phyloP scores from a whole-genome alignment of 768 basidiomycete genomes.

The Pholiota conissans region DNA sequence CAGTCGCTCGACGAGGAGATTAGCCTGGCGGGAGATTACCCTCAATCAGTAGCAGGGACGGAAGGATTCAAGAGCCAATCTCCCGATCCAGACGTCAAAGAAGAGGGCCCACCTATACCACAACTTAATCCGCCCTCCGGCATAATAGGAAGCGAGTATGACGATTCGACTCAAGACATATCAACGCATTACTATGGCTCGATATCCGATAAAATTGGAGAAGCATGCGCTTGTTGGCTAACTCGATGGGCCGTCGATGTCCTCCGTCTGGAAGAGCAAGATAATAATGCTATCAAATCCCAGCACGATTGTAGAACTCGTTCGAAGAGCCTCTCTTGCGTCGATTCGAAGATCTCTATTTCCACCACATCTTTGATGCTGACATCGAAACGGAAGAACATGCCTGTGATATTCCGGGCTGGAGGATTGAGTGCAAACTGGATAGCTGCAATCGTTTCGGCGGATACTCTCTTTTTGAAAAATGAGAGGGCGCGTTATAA shows the following conservation, averaged over 20 bases:
- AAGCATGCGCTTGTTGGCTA: constrained; percentile 87
- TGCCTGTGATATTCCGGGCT: constrained; percentile 68
- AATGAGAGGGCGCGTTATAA: constrained; percentile 81
- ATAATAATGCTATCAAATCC: not conserved
- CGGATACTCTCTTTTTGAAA: constrained; percentile 78
- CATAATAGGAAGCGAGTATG: constrained; percentile 16
- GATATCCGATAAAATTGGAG: constrained; percentile 90
- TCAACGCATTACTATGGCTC: constrained; percentile 77
- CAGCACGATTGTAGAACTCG: constrained; percentile 4
- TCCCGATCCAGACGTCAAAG: constrained; percentile 6
- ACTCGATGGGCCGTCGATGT: constrained; percentile 84
- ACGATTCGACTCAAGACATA: constrained; percentile 18
- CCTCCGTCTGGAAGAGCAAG: constrained; percentile 53
- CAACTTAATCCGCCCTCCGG: constrained; percentile 12
- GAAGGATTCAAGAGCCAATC: constrained; percentile 18
- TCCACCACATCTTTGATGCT: not conserved
- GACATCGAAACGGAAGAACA: not conserved
- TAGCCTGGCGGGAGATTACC: not conserved
- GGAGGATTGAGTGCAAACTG: constrained; percentile 74
- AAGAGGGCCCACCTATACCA: not conserved
- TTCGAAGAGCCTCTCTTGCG: constrained; percentile 19
- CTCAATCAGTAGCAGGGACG: not conserved
- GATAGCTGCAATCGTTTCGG: constrained; percentile 71
- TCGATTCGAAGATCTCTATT: not conserved
- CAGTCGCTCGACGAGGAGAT: constrained; percentile 41